These are phyloP conservation scores for Aspergillus oerlinghausenensis DNA, from an alignment of 2,329 filamentous ascomycete genomes.

Conservation along the genomic window DNA sequence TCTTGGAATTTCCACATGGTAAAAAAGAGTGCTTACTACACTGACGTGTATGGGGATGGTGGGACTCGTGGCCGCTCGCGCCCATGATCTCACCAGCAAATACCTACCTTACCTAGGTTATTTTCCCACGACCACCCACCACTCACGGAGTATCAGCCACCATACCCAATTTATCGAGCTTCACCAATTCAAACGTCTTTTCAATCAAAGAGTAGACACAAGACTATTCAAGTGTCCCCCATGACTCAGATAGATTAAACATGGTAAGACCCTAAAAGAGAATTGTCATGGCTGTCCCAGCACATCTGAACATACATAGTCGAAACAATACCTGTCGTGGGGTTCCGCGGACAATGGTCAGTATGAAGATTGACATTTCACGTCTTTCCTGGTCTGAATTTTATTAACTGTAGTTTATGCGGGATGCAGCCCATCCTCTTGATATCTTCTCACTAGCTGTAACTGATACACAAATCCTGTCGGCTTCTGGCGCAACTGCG, in stretches of 20 bases:
- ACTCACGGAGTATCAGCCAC: no score
- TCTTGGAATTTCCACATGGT: neutral
- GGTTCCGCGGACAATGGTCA: slow-evolving; percentile 84
- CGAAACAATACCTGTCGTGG: slow-evolving; percentile 95
- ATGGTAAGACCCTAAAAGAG: slow-evolving; percentile 17
- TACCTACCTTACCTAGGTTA: slow-evolving; percentile 1
- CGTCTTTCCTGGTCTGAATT: slow-evolving; percentile 10
- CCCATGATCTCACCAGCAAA: slow-evolving; percentile 9
- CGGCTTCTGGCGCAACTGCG: slow-evolving; percentile 76
- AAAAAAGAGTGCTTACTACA: neutral
- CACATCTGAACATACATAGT: slow-evolving; percentile 51
- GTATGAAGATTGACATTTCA: slow-evolving; percentile 16
- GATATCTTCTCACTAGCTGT: slow-evolving; percentile 82
- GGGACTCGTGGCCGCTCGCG: neutral
- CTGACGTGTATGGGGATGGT: neutral
- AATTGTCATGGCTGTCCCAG: neutral
- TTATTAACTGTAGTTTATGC: slow-evolving; percentile 17
- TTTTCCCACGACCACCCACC: neutral
- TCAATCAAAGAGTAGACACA: neutral
- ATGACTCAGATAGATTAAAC: slow-evolving; percentile 2
- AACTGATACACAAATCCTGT: slow-evolving; percentile 69
- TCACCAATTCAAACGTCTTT: neutral
- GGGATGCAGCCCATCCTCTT: slow-evolving; percentile 64
- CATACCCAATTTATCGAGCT: neutral
- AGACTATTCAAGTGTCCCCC: neutral